Evolutionary conservation across 768 basidiomycete genomes (phyloP), one percentile per base, ranked within the genome.

Genomic region (Lactarius sanguifluus): DNA sequence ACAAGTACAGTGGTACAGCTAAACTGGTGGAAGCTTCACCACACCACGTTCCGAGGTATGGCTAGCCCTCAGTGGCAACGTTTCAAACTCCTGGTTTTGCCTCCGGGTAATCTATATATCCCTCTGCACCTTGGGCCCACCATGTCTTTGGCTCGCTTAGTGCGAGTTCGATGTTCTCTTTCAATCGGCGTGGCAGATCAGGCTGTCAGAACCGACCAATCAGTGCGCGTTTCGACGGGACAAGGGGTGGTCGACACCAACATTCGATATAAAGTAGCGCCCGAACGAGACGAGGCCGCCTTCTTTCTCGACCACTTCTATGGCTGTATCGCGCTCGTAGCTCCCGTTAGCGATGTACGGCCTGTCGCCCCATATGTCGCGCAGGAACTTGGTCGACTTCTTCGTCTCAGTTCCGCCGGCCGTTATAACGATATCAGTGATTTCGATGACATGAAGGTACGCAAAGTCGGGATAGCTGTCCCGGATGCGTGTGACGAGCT

Each of bases 371-470:
- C 74, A 75, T n/a, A 74, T 66, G 2, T 71, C 67, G 13, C 73
- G 70, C 52, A 73, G 34, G 60, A 70, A 67, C 40, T 73, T 64
- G 63, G 70, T 73, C 7, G 72, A 72, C 5, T 60, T 52, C n/a
- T 25, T 43, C 20, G 18, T 7, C 1, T 3, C 30, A 28, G n/a
- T 16, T 30, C 64, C 68, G 6, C 7, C n/a, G 3, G 13, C 16
- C 23, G n/a, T n/a, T 32, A n/a, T 36, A 9, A 65, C 28, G 41
- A 30, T 34, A 7, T 64, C 30, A 23, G 64, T 52, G 16, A 74
- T 69, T 62, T 79, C 75, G 28, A 77, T 61, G 52, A 77, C 58
- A 69, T 80, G 79, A 41, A 76, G 77, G 61, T 69, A 60, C 40
- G 63, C 65, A 28, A 62, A 61, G 55, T 64, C 62, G 10, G 56